A percentile compares a stretch with the other conserved stretches of the same genome.
Conservation (phyloP, 768 basidiomycete species). For the Sarcodon sp. region DNA sequence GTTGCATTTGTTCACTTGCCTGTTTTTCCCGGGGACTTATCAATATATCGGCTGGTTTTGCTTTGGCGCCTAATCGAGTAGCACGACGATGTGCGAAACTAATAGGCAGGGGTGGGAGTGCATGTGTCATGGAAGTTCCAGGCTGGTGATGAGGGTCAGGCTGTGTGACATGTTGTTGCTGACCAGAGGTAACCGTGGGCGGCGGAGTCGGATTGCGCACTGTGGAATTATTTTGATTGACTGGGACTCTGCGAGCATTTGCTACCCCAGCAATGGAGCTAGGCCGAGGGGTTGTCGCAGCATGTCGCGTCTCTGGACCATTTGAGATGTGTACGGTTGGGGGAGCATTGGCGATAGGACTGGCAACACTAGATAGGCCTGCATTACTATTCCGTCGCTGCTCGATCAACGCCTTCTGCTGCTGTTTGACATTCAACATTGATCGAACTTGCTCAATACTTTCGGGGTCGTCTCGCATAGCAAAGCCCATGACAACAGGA, state of each 20-base stretch:
- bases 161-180: constrained; percentile 2
- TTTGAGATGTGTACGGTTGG: constrained; percentile 14
- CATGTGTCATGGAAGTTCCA: constrained; percentile 20
- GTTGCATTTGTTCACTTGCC: constrained; percentile 37
- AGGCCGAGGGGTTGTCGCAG: not conserved
- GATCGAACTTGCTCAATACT: constrained; percentile 52
- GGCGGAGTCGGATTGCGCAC: constrained; percentile 12
- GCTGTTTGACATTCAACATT: constrained; percentile 51
- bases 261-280: too few species aligned
- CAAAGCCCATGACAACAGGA: constrained; percentile 49
- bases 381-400: constrained; percentile 52
- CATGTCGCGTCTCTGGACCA: not conserved
- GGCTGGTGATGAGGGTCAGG: constrained; percentile 12
- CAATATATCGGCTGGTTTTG: constrained; percentile 69
- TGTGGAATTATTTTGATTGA: constrained; percentile 12
- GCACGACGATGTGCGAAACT: constrained; percentile 70
- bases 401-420: constrained; percentile 60
- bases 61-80: constrained; percentile 40
- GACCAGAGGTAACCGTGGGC: constrained; percentile 20
- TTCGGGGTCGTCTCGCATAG: constrained; percentile 44
- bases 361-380: constrained; percentile 8
- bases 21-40: constrained; percentile 56
- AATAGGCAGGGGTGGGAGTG: constrained; percentile 58
- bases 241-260: constrained; percentile 6
- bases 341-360: constrained; percentile 4